These are phyloP conservation scores for Aegilops tauschii DNA, from an alignment of 176 grass and related monocot genomes.

Conservation along the genomic window DNA sequence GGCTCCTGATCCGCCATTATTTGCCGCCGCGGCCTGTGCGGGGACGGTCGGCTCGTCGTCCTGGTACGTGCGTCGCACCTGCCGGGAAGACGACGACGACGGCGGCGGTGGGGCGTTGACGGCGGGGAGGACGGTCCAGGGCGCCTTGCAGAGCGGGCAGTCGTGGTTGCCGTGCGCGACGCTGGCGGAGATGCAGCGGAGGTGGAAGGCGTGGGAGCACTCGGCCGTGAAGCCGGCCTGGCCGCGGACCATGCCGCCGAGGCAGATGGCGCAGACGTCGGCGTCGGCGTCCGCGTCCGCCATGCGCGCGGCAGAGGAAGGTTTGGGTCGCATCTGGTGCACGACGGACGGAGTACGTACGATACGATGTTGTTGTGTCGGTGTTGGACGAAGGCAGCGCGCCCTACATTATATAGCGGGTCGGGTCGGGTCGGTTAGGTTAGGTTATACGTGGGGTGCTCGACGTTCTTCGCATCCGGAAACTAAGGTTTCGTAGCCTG, in stretches of 20 bases:
- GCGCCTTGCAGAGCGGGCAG: conserved; percentile 12
- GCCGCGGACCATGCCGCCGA: not conserved
- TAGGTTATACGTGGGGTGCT: too few relatives aligned
- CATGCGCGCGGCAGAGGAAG: not conserved
- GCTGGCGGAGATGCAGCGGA: not conserved
- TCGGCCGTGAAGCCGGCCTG: not conserved
- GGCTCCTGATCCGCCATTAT: not conserved
- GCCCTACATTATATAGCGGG: not conserved
- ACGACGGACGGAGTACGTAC: not conserved
- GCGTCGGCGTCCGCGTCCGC: not conserved
- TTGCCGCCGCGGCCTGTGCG: not conserved
- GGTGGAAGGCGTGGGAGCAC: conserved; percentile 10
- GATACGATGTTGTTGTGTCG: not conserved
- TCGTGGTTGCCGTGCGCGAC: not conserved
- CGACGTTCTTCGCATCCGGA: not conserved
- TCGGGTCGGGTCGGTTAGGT: not conserved
- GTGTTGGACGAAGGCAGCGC: not conserved
- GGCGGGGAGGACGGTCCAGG: not conserved
- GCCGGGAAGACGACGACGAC: not conserved
- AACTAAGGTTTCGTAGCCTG: not conserved
- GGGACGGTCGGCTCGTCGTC: conserved; percentile 41
- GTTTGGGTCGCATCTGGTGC: not conserved
- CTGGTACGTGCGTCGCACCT: conserved; percentile 11
- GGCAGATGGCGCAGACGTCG: conserved; percentile 1
- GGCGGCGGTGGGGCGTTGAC: not conserved